These are phyloP conservation scores for Myxozyma nipponensis DNA, from an alignment of 805 yeast genomes.

Conservation along the genomic window DNA sequence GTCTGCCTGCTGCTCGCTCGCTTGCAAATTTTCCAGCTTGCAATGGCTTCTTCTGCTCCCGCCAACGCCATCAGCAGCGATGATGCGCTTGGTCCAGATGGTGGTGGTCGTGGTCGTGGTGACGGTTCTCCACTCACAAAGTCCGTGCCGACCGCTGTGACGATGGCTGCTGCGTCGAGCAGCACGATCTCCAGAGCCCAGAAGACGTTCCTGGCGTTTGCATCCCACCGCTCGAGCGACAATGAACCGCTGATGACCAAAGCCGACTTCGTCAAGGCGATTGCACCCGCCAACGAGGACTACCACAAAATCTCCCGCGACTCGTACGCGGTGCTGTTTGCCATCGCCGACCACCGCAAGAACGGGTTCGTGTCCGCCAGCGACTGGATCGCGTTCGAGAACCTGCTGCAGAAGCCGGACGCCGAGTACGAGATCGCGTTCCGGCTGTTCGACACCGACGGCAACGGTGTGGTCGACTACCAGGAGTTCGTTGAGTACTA, in stretches of 20 bases:
- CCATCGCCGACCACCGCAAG: slow-evolving; percentile 69
- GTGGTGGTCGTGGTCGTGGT: no score
- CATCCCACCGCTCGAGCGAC: slow-evolving; percentile 2
- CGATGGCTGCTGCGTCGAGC: no score
- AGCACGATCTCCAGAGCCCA: not conserved
- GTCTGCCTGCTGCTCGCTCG: no score
- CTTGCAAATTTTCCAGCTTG: no score
- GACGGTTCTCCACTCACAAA: no score
- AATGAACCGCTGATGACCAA: slow-evolving; percentile 36
- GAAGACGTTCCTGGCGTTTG: not conserved
- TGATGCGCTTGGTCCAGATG: no score
- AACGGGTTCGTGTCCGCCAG: slow-evolving; percentile 63
- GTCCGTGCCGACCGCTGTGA: no score
- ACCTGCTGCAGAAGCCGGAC: slow-evolving; percentile 50
- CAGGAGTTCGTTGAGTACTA: slow-evolving; percentile 40
- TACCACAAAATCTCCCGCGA: slow-evolving; percentile 53
- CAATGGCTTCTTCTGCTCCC: no score
- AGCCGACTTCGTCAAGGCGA: slow-evolving; percentile 44
- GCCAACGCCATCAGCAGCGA: no score
- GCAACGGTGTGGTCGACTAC: slow-evolving; percentile 41
- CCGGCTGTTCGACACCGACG: slow-evolving; percentile 43
- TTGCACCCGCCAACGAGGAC: slow-evolving; percentile 46
- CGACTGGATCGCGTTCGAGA: slow-evolving; percentile 75
- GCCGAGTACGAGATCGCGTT: slow-evolving; percentile 53
- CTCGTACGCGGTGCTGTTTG: slow-evolving; percentile 67